These are phyloP conservation scores for Vitis hybrid DNA, from an alignment of 177 flowering plant genomes.

Conservation along the genomic window DNA sequence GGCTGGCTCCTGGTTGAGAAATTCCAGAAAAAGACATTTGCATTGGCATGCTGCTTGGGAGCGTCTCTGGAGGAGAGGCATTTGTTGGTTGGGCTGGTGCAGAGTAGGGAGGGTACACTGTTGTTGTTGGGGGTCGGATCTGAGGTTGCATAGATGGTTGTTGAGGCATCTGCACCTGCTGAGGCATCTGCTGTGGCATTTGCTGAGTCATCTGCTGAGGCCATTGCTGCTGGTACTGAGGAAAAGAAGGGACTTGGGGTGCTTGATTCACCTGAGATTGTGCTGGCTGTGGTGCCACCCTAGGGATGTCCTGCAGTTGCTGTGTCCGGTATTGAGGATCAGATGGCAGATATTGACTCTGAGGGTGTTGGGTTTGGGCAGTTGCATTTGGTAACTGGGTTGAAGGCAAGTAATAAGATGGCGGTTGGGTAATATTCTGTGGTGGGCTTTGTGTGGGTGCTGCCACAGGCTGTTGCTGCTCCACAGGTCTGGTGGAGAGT, in stretches of 20 bases:
- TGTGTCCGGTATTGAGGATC: conserved; percentile 57
- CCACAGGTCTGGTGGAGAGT: conserved; percentile 30
- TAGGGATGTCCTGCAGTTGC: conserved; percentile 55
- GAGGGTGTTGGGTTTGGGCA: conserved; percentile 42
- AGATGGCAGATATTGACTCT: conserved; percentile 52
- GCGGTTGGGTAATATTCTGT: conserved; percentile 52
- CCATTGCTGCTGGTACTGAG: conserved; percentile 78
- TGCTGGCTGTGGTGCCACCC: conserved; percentile 38
- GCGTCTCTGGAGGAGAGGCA: conserved; percentile 47
- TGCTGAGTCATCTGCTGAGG: conserved; percentile 54
- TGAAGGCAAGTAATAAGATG: conserved; percentile 53
- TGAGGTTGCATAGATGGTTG: conserved; percentile 53
- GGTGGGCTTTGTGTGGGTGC: conserved; percentile 42
- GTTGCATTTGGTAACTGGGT: conserved; percentile 43
- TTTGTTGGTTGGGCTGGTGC: conserved; percentile 50
- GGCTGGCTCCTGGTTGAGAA: conserved; percentile 47
- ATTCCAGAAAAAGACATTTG: conserved; percentile 56
- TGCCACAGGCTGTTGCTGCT: conserved; percentile 40
- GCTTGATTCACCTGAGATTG: conserved; percentile 53
- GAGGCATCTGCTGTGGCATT: conserved; percentile 45
- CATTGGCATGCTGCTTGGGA: conserved; percentile 66
- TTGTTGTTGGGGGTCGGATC: conserved; percentile 51
- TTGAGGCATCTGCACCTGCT: conserved; percentile 46
- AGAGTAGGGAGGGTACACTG: conserved; percentile 48
- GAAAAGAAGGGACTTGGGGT: conserved; percentile 37